phyloP scores from a whole-genome alignment of 257 asterid species.

The Nicotiana undulata region DNA sequence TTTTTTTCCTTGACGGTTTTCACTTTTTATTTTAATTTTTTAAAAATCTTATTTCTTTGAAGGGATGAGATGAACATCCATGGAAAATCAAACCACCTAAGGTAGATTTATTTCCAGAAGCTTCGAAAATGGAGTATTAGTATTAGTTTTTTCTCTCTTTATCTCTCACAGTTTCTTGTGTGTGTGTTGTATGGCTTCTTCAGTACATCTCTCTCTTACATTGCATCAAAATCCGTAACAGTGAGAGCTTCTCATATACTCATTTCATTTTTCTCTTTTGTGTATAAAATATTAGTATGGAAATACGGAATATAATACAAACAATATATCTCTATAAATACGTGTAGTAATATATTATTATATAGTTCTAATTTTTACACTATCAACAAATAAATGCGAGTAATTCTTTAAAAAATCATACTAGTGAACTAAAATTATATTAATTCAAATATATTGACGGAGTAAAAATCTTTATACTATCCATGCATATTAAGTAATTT shows the following conservation, averaged over 20 bases:
- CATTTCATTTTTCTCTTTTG: constrained; percentile 1
- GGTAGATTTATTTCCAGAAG: constrained; percentile 23
- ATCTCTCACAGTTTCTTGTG: constrained; percentile 10
- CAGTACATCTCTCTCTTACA: constrained; percentile 33
- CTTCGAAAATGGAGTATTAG: constrained; percentile 24
- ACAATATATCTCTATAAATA: not conserved
- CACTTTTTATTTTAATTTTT: too few species aligned
- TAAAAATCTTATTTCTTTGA: not conserved
- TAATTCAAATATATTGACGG: too few species aligned
- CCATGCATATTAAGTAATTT: too few species aligned
- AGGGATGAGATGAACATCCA: not conserved
- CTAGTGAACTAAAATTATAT: too few species aligned
- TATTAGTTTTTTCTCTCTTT: constrained; percentile 21
- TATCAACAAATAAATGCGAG: too few species aligned
- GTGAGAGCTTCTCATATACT: constrained; percentile 63
- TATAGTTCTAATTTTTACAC: too few species aligned
- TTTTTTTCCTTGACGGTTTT: too few species aligned
- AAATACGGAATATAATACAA: not conserved
- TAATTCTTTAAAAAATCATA: too few species aligned
- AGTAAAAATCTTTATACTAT: too few species aligned
- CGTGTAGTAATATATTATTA: too few species aligned
- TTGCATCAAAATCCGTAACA: constrained; percentile 64
- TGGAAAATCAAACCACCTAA: constrained; percentile 36
- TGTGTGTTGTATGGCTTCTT: too few species aligned
- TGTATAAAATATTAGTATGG: not conserved